Evolutionary conservation across 305 asterid genomes (phyloP).

Genomic region (Plantago coronopus): DNA sequence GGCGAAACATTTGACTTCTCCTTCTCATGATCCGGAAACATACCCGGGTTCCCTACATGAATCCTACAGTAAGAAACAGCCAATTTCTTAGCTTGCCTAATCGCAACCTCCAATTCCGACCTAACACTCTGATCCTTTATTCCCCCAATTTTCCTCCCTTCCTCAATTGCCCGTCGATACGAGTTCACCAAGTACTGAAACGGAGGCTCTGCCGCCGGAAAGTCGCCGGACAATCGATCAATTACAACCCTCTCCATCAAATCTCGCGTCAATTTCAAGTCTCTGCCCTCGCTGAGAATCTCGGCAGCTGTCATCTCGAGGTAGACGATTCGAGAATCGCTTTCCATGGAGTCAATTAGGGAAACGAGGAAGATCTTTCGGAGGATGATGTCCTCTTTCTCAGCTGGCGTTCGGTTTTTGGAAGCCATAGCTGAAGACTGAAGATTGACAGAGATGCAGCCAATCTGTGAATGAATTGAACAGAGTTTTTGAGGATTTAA

Average conservation of each 20-base stretch:
- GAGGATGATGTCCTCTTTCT: constrained; percentile 86
- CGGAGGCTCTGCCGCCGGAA: constrained; percentile 66
- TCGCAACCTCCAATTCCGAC: constrained; percentile 64
- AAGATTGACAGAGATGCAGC: not conserved
- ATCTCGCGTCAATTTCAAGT: constrained; percentile 62
- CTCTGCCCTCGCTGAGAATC: constrained; percentile 77
- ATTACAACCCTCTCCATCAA: constrained; percentile 74
- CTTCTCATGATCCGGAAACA: constrained; percentile 62
- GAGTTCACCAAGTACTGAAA: constrained; percentile 61
- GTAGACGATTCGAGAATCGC: constrained; percentile 60
- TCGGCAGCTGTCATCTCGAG: constrained; percentile 86
- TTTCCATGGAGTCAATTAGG: constrained; percentile 67
- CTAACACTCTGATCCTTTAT: constrained; percentile 66
- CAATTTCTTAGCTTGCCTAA: constrained; percentile 68
- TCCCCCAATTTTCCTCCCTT: constrained; percentile 64
- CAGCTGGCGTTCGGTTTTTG: constrained; percentile 68
- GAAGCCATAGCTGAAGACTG: constrained; percentile 45
- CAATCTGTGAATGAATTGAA: not conserved
- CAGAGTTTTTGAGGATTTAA: too few species aligned
- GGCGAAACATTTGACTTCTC: constrained; percentile 52
- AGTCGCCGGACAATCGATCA: constrained; percentile 76
- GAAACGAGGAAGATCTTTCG: constrained; percentile 75
- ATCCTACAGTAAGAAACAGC: constrained; percentile 72
- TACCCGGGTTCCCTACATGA: constrained; percentile 75
- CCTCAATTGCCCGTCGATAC: constrained; percentile 76